Conservation (phyloP, 305 asterid species). For the Fraxinus velutina region DNA sequence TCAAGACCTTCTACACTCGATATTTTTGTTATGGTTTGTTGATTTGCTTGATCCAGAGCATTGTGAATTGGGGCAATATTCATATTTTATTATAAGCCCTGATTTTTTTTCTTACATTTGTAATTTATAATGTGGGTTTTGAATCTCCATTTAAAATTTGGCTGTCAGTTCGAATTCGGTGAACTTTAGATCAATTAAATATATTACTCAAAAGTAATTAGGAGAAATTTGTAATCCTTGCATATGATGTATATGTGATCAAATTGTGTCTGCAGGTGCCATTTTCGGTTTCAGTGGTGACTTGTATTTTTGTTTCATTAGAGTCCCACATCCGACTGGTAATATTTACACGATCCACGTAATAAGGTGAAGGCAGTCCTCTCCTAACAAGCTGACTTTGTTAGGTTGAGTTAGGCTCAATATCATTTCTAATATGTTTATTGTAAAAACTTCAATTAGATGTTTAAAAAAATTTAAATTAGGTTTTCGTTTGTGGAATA, state of each 20-base stretch:
- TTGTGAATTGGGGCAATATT: background rate
- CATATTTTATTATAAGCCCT: background rate
- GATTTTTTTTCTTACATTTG: background rate
- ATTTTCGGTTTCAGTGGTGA: conserved; percentile 15
- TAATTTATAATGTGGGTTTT: background rate
- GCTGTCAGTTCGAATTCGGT: background rate
- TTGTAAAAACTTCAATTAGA: background rate
- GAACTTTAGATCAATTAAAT: background rate
- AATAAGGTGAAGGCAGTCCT: too few species aligned
- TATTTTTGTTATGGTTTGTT: background rate
- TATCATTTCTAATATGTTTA: too few species aligned
- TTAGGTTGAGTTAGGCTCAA: too few species aligned
- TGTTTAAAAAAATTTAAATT: too few species aligned
- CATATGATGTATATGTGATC: background rate
- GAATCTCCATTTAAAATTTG: background rate
- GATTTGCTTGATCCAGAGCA: background rate
- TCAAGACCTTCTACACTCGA: background rate
- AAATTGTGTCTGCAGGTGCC: conserved; percentile 22
- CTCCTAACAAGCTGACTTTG: too few species aligned
- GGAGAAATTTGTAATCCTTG: background rate
- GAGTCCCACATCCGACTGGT: too few species aligned
- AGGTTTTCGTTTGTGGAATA: background rate
- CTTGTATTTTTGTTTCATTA: background rate
- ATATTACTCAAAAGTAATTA: background rate
- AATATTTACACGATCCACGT: too few species aligned